These are phyloP conservation scores for Notholithocarpus densiflorus DNA, from an alignment of 306 rosid genomes.

Conservation along the genomic window DNA sequence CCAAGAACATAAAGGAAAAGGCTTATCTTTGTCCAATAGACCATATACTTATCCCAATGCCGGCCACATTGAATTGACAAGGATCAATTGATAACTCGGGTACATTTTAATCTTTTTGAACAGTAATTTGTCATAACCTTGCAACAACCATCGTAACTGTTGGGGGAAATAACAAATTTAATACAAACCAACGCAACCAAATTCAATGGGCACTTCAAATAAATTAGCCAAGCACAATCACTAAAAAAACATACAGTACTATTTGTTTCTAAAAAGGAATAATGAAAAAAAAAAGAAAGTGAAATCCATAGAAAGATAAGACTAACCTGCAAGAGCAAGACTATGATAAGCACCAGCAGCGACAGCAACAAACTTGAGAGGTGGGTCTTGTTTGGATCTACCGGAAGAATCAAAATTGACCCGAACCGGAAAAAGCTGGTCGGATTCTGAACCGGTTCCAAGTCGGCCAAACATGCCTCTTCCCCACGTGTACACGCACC, in stretches of 20 bases:
- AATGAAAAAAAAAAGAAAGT: neutral
- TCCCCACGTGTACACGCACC: conserved; percentile 85
- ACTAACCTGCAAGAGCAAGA: conserved; percentile 80
- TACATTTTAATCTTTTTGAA: no score
- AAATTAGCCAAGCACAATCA: neutral
- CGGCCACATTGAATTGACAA: no score
- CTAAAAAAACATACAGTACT: neutral
- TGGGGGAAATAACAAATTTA: no score
- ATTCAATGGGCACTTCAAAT: no score
- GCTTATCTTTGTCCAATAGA: neutral
- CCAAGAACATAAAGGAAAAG: neutral
- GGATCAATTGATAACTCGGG: no score
- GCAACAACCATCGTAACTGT: neutral
- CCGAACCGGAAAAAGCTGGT: conserved; percentile 51
- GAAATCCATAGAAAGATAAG: neutral
- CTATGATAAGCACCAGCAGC: conserved; percentile 93
- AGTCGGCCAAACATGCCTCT: conserved; percentile 88
- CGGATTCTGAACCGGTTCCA: conserved; percentile 65
- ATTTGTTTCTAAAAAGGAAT: no score
- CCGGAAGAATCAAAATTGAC: conserved; percentile 44
- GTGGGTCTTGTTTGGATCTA: conserved; percentile 12
- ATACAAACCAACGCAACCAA: no score
- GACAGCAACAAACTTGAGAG: conserved; percentile 49
- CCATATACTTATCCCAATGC: neutral
- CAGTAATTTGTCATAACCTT: no score